Evolutionary conservation across 768 basidiomycete species (phyloP).

Genomic region (Dacryopinax primogenitus): DNA sequence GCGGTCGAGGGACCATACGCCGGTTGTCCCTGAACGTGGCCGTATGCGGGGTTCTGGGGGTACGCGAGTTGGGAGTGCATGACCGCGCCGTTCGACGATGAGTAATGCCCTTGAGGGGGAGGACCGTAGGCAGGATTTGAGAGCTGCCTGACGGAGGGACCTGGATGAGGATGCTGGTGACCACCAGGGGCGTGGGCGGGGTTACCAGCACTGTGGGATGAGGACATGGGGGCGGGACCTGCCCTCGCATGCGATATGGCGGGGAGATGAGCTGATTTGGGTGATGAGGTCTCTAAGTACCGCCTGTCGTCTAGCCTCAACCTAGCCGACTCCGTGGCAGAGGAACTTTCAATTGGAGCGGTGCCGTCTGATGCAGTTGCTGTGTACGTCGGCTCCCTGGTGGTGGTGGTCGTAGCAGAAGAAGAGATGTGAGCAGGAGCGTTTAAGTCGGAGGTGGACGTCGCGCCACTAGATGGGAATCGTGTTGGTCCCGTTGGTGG

Average conservation of each 20-base stretch:
- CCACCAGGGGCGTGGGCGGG: background rate
- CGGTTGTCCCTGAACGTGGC: background rate
- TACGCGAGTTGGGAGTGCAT: slow-evolving; percentile 2
- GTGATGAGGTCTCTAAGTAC: background rate
- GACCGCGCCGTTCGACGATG: slow-evolving; percentile 1
- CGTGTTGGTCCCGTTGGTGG: background rate
- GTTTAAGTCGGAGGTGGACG: slow-evolving; percentile 3
- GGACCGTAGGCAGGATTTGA: background rate
- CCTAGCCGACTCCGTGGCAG: background rate
- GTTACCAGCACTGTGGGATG: slow-evolving; percentile 7
- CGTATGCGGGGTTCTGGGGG: background rate
- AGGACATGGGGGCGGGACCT: background rate
- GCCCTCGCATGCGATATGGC: slow-evolving; percentile 8
- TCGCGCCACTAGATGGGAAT: slow-evolving; percentile 4
- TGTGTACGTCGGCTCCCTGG: background rate
- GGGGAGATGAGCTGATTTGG: slow-evolving; percentile 2
- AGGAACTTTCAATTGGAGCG: background rate
- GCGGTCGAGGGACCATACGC: background rate
- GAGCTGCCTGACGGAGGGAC: background rate
- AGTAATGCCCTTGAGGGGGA: background rate
- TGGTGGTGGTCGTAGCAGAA: slow-evolving; percentile 6
- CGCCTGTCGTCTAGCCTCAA: background rate
- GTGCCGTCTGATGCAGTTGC: background rate
- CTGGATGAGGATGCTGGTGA: slow-evolving; percentile 4
- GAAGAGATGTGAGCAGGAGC: background rate